These are phyloP conservation scores for Panaeolus papilionaceus DNA, from an alignment of 768 basidiomycete species.

Conservation along the genomic window DNA sequence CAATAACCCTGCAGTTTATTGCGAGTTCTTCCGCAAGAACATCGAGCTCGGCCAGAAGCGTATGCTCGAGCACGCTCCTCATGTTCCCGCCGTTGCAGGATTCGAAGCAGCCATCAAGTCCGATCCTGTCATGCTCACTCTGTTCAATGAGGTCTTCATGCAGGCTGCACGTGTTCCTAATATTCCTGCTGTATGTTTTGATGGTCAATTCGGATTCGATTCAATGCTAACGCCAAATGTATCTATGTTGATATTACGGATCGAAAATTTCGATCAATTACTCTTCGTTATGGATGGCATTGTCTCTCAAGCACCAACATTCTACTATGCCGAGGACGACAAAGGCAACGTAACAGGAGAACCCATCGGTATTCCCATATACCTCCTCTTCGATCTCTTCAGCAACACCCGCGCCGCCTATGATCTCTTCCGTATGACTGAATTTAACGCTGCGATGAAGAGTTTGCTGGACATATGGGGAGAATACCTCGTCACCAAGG, in stretches of 20 bases:
- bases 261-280: constrained; percentile 1
- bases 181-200: not conserved
- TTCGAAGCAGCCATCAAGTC: not conserved
- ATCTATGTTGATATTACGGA: not conserved
- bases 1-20: not conserved
- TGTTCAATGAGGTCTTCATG: not conserved
- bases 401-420: constrained; percentile 43
- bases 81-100: not conserved
- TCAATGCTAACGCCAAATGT: not conserved
- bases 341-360: not conserved
- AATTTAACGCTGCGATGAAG: constrained; percentile 49
- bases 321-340: not conserved
- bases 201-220: too few species aligned
- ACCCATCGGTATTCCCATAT: constrained; percentile 15
- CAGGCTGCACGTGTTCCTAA: not conserved
- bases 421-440: constrained; percentile 43
- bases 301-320: not conserved
- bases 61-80: not conserved
- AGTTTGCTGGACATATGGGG: constrained; percentile 51
- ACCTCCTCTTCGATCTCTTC: constrained; percentile 21
- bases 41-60: not conserved
- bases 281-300: not conserved
- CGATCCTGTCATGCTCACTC: not conserved
- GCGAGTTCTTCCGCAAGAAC: not conserved
- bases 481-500: constrained; percentile 48